phyloP scores from a whole-genome alignment of 495 filamentous ascomycete species.

The Corynascus novoguineensis region DNA sequence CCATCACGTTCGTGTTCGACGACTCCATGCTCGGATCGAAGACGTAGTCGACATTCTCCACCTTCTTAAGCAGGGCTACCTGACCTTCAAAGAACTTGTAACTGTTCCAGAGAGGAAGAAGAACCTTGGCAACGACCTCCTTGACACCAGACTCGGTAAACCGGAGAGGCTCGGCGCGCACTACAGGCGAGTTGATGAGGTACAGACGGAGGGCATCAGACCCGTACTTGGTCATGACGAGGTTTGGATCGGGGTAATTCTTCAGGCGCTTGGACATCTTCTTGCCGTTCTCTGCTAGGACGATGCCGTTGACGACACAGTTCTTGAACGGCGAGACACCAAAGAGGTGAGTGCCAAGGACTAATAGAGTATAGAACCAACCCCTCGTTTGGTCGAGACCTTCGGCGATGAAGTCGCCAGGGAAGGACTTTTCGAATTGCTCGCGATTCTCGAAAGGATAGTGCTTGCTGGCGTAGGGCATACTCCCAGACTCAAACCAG shows the following conservation, averaged over 20 bases:
- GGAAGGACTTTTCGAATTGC: slow-evolving; percentile 72
- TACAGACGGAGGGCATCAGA: slow-evolving; percentile 93
- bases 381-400: slow-evolving; percentile 75
- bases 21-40: slow-evolving; percentile 73
- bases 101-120: slow-evolving; percentile 93
- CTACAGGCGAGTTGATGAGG: slow-evolving; percentile 95
- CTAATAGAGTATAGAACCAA: slow-evolving; percentile 94
- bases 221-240: slow-evolving; percentile 84
- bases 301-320: slow-evolving; percentile 94
- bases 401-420: slow-evolving; percentile 96
- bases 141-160: slow-evolving; percentile 95
- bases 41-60: slow-evolving; percentile 67
- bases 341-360: slow-evolving; percentile 88
- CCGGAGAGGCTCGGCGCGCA: slow-evolving; percentile 81
- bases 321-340: slow-evolving; percentile 89
- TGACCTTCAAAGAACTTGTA: slow-evolving; percentile 99
- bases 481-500: slow-evolving; percentile 84
- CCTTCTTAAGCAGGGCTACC: slow-evolving; percentile 85
- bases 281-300: slow-evolving; percentile 90
- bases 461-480: slow-evolving; percentile 91
- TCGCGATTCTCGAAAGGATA: slow-evolving; percentile 94
- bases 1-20: slow-evolving; percentile 88
- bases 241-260: slow-evolving; percentile 88
- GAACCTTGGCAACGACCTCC: slow-evolving; percentile 89
- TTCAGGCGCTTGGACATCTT: slow-evolving; percentile 99